Base-by-base conservation (phyloP, 768 basidiomycete species). In the Russula earlei region DNA sequence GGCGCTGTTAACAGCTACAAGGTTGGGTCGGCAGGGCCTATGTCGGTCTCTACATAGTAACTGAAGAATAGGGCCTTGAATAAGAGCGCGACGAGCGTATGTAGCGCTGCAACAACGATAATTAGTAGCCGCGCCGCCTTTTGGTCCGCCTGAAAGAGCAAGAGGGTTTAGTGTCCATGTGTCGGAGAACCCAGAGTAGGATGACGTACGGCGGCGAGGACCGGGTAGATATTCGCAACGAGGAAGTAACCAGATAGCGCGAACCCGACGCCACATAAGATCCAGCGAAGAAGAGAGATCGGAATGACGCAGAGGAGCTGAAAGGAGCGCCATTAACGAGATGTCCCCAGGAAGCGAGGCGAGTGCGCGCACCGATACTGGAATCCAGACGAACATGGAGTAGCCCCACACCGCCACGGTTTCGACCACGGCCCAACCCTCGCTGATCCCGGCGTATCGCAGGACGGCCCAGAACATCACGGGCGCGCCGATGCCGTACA, bases 231-330 rank as follows among this genome's bases (percentile, higher is more conserved):
- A 64, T 93, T 91, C 22, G 76, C 75, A 14, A 77, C 75, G 27
- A 99, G 76, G 76, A 93, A 98, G 73, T 81, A 91, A 2, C 92
- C 91, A 7, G 95, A 97, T 19, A 91, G 71, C 1, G 72, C 74
- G 62, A 88, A 89, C 0, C 82, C 93, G 43, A 83, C 45, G 12
- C 79, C 79, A 19, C 87, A 83, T 27, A 96, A 76, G 2, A 76
- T 75, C 90, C 91, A 94, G 9, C 94, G 83, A 8, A 94, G 68
- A 25, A 92, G 75, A 2, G 87, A 79, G 5, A 92, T 76, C 0
- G 93, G 91, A 44, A 91, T 85, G 14, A 96, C 84, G 65, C 90
- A 94, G 11, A 96, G 72, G 9, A 94, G 71, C 88, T 91, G 57
- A 36, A 53, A 1, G 25, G 11, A 38, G 5, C 6, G 36, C 1